Conservation (phyloP, 2,329 filamentous ascomycete genomes). For the Beauveria asiatica region DNA sequence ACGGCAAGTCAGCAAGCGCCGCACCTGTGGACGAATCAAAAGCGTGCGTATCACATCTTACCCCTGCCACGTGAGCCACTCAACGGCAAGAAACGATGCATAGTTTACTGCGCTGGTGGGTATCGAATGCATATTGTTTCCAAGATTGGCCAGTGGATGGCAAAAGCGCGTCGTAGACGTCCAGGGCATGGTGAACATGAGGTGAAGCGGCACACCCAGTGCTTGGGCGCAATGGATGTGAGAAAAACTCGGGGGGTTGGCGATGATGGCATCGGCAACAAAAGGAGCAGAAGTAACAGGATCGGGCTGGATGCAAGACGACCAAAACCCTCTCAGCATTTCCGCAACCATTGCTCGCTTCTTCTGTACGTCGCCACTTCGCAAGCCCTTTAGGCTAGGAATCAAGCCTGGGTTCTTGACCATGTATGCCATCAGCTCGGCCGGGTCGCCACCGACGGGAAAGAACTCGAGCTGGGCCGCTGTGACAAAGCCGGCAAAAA, state of each 20-base stretch:
- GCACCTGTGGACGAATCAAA: no score
- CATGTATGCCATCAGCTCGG: conserved; percentile 29
- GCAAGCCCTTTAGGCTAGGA: conserved; percentile 19
- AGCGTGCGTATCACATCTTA: no score
- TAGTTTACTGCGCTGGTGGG: no score
- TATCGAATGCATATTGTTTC: no score
- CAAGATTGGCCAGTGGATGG: background rate
- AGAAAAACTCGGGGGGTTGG: conserved; percentile 71
- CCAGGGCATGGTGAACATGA: conserved; percentile 67
- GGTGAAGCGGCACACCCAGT: conserved; percentile 65
- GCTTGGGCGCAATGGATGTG: conserved; percentile 75
- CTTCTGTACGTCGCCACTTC: conserved; percentile 20
- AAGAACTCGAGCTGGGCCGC: conserved; percentile 43
- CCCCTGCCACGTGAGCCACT: no score
- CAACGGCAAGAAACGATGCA: no score
- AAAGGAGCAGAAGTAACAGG: conserved; percentile 34
- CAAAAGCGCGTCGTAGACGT: background rate
- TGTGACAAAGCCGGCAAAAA: conserved; percentile 41
- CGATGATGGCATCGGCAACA: conserved; percentile 72
- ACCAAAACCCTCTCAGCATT: conserved; percentile 20
- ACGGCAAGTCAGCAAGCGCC: no score
- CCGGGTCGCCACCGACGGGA: conserved; percentile 45
- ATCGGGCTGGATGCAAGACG: background rate
- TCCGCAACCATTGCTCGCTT: conserved; percentile 19
- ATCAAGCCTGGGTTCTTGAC: conserved; percentile 23